Conservation (phyloP, 2,329 filamentous ascomycete genomes). For the Pseudopyricularia javanii region DNA sequence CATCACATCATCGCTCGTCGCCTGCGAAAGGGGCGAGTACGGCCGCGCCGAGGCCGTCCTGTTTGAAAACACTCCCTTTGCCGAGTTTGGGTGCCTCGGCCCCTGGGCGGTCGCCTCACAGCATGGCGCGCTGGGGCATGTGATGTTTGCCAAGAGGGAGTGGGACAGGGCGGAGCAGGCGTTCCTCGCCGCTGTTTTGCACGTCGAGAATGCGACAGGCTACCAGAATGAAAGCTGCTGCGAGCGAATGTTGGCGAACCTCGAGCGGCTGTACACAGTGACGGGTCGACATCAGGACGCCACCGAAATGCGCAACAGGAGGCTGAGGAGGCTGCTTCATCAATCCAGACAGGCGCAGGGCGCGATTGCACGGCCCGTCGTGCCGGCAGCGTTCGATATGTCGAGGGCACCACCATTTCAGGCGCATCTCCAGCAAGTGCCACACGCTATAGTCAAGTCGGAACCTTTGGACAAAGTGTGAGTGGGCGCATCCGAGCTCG, state of each 20-base stretch:
- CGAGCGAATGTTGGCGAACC: slow-evolving; percentile 3
- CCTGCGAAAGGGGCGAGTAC: slow-evolving; percentile 1
- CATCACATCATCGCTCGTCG: slow-evolving; percentile 1
- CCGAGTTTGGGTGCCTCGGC: background rate
- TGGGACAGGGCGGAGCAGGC: background rate
- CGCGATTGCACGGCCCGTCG: no score
- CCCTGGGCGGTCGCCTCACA: slow-evolving; percentile 1
- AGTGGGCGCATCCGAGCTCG: background rate
- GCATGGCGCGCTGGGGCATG: slow-evolving; percentile 1
- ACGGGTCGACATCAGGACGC: background rate
- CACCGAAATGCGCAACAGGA: background rate
- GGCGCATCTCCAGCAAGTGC: background rate
- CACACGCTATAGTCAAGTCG: background rate
- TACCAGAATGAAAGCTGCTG: slow-evolving; percentile 1
- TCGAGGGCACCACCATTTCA: background rate
- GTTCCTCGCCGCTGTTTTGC: background rate
- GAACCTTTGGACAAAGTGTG: background rate
- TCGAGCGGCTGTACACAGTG: slow-evolving; percentile 1
- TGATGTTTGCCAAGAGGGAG: background rate
- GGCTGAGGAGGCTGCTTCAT: background rate
- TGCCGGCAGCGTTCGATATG: no score
- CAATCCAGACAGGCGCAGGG: background rate
- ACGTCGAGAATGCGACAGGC: background rate
- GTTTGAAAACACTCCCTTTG: background rate
- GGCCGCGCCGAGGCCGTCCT: background rate